Evolutionary conservation across 768 basidiomycete genomes (phyloP), one percentile per base, ranked within the genome.

Genomic region (Leccinellum luteum): DNA sequence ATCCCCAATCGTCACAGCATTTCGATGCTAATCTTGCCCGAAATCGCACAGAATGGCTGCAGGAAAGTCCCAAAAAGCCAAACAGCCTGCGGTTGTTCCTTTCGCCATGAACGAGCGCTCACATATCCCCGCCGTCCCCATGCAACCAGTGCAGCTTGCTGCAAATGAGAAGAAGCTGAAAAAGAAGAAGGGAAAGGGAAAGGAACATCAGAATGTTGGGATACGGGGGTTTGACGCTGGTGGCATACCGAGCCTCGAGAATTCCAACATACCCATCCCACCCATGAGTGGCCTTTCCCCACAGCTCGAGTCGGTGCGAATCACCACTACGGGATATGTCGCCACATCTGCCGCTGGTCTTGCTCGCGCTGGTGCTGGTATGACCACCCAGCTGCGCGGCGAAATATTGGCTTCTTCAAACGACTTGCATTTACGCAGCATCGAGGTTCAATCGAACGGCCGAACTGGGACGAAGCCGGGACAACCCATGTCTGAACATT

Each of bases 331-430:
- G 8, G 78, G 78, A 41, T 75, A 76, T 34, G 70, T 78, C 15
- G 72, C 75, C 21, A 71, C 75, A 17, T 74, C 75, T 19, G 67
- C 75, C 23, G 64, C 73, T 27, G 60, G 70, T 2, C 65, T 70
- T 23, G 56, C 74, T 47, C 66, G 71, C 31, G 57, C 74, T 32
- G 74, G 75, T 45, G 56, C 66, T 32, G 59, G 64, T 25, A 59
- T 73, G 17, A 70, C 73, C 19, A 69, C 73, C 15, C 68, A 74
- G 50, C 74, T 84, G 14, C 85, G 85, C 59, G 81, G 80, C 34
- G 86, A 87, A 68, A 75, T 87, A 32, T 69, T 85, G 43, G 79
- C 80, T 48, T 82, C 83, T 32, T 84, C 82, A 43, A 80, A 82
- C 67, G 85, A 89, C 66, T 72, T 87, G 41, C 84, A 84, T 63